Base-by-base conservation (phyloP, 2,329 filamentous ascomycete genomes). In the Phialemonium atrogriseum region DNA sequence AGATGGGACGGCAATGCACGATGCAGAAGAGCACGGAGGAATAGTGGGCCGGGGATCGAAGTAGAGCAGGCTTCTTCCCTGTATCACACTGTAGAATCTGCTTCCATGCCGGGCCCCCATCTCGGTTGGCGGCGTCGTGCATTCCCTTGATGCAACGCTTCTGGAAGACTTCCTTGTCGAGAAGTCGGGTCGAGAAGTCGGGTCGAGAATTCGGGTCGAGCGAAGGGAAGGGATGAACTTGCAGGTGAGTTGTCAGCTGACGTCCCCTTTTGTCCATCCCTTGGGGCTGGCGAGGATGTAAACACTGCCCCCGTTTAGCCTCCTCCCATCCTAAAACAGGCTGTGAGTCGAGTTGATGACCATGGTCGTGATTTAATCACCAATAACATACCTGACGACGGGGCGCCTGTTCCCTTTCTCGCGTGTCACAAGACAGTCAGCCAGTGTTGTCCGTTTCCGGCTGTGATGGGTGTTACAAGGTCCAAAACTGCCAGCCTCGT, bases 261-360 rank as follows among this genome's bases (percentile, higher is more conserved):
- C n/a, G 12, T 30, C 26, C 30, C 27, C 12, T 17, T 33, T 27
- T 34, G 12, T 8, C 15, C 11, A 15, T 12, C 10, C 13, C 26
- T 26, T 17, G 19, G 27, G 27, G 11, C 14, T 19, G 17, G 3
- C 11, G 9, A 4, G 27, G 11, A 7, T 21, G 25, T 27, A 18
- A 27, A 27, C 14, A 18, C 24, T 4, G 15, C 20, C 14, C n/a
- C 32, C 12, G 33, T 38, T 38, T 38, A 38, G 36, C 25, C 36
- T 39, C 24, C 10, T 22, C 11, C 19, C 15, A 10, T 26, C 20
- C 23, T 34, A 21, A 36, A 23, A 31, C 14, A 24, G 32, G 29
- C 16, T 35, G 22, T 25, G 27, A n/a, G 11, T 28, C n/a, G 16
- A 30, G 26, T n/a, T 12, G 14, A 19, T 24, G 26, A 18, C 18